phyloP scores from a whole-genome alignment of 2,329 filamentous ascomycete genomes.

The Ophiostoma pallidulum region DNA sequence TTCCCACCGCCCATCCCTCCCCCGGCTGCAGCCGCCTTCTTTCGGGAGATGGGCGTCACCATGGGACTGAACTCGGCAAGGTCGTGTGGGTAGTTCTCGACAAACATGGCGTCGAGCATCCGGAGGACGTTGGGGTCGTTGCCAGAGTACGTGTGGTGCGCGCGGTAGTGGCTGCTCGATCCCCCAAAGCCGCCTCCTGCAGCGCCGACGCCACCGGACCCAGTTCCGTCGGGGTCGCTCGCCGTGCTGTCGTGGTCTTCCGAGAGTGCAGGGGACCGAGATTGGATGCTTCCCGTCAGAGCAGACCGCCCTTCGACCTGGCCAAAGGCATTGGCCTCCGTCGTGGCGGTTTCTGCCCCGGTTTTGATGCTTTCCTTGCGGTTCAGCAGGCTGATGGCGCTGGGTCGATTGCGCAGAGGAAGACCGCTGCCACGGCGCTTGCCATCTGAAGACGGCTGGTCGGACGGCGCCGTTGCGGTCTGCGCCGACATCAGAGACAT shows the following conservation, averaged over 20 bases:
- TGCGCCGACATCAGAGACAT: conserved; percentile 20
- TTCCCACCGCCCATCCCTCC: conserved; percentile 22
- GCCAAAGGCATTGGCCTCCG: conserved; percentile 50
- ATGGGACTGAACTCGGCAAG: conserved; percentile 67
- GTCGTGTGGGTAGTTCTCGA: conserved; percentile 58
- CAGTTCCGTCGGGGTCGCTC: conserved; percentile 16
- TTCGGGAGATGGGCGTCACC: conserved; percentile 57
- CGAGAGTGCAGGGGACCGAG: conserved; percentile 15
- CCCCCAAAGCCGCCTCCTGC: not conserved
- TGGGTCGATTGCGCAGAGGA: conserved; percentile 45
- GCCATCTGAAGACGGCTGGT: not conserved
- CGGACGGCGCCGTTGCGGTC: conserved; percentile 27
- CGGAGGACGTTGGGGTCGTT: conserved; percentile 60
- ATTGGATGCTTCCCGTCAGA: conserved; percentile 21
- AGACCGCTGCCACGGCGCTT: conserved; percentile 2
- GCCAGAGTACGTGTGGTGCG: conserved; percentile 76
- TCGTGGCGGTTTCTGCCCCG: conserved; percentile 48
- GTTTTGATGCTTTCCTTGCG: conserved; percentile 51
- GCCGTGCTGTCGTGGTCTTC: conserved; percentile 17
- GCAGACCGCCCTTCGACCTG: conserved; percentile 49
- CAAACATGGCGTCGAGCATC: conserved; percentile 78
- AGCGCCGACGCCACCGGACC: conserved; percentile 23
- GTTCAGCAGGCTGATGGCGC: conserved; percentile 50
- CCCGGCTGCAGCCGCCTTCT: conserved; percentile 40
- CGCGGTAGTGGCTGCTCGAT: conserved; percentile 38